These are phyloP conservation scores for Boletus coccyginus DNA, from an alignment of 768 basidiomycete species.

Conservation along the genomic window DNA sequence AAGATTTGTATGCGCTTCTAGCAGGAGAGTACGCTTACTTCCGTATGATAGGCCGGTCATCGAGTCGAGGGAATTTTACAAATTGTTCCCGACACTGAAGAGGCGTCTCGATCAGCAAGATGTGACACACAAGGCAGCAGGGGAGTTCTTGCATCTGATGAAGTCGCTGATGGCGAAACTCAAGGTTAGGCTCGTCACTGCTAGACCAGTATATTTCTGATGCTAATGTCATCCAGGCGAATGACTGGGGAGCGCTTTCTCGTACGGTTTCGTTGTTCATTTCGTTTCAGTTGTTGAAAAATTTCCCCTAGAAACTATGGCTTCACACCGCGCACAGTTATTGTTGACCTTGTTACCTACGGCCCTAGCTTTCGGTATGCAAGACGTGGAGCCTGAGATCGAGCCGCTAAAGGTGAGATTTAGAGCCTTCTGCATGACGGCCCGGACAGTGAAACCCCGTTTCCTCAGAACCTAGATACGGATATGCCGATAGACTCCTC, in stretches of 20 bases:
- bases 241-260: slow-evolving; percentile 61
- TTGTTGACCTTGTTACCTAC: slow-evolving; percentile 40
- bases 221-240: slow-evolving; percentile 38
- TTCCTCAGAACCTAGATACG: slow-evolving; percentile 51
- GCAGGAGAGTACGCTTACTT: neutral
- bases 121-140: slow-evolving; percentile 47
- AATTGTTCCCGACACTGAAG: slow-evolving; percentile 46
- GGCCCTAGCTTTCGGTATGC: slow-evolving; percentile 48
- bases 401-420: slow-evolving; percentile 50
- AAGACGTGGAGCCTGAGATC: slow-evolving; percentile 42
- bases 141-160: slow-evolving; percentile 52
- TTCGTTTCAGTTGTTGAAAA: neutral
- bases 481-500: slow-evolving; percentile 37
- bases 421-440: neutral
- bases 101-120: slow-evolving; percentile 45
- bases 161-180: slow-evolving; percentile 67
- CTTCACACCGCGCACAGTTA: slow-evolving; percentile 43
- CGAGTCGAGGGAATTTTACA: slow-evolving; percentile 57
- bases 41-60: slow-evolving; percentile 45
- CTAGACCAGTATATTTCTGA: neutral
- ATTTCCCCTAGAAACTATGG: slow-evolving; percentile 40
- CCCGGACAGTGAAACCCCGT: neutral
- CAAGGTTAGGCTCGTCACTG: slow-evolving; percentile 38
- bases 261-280: slow-evolving; percentile 35
- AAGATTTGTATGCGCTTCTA: neutral